Conservation (phyloP, 1,284 basidiomycete species). For the Phlebopus sp. region DNA sequence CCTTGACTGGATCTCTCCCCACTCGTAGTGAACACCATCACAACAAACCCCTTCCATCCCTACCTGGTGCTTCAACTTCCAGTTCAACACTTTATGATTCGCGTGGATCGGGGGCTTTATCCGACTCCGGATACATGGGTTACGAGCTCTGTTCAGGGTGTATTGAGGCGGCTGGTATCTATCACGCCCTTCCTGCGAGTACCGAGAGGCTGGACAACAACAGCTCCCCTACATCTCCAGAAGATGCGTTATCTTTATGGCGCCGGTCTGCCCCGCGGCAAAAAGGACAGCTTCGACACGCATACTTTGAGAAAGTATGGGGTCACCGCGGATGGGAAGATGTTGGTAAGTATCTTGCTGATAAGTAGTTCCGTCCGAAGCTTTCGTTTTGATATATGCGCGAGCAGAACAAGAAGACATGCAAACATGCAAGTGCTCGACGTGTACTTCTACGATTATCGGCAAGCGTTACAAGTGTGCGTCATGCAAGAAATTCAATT, state of each 20-base stretch:
- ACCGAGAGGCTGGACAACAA: conserved; percentile 41
- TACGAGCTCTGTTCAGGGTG: conserved; percentile 84
- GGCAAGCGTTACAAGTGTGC: conserved; percentile 81
- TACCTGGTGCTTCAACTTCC: conserved; percentile 31
- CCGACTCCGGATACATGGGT: conserved; percentile 41
- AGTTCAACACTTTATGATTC: conserved; percentile 12
- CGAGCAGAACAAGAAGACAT: conserved; percentile 68
- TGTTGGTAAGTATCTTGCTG: conserved; percentile 58
- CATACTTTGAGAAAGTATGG: conserved; percentile 85
- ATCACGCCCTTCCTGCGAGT: conserved; percentile 67
- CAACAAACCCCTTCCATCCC: conserved; percentile 40
- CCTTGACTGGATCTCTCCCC: conserved; percentile 15
- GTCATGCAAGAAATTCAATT: conserved; percentile 73
- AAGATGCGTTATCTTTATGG: conserved; percentile 55
- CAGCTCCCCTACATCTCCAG: conserved; percentile 42
- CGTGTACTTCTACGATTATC: conserved; percentile 62
- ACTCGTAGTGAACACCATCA: conserved; percentile 26
- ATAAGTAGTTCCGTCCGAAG: background rate
- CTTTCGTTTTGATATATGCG: conserved; percentile 1
- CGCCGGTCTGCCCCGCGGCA: conserved; percentile 60
- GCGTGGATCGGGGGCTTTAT: conserved; percentile 14
- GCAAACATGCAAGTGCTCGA: conserved; percentile 66
- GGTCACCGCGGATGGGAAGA: conserved; percentile 78
- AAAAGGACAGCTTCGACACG: conserved; percentile 75
- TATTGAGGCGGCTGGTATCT: conserved; percentile 71